Evolutionary conservation across 1,284 basidiomycete genomes (phyloP), one percentile per base, ranked within the genome.

Genomic region (Phellinidium pouzarii): DNA sequence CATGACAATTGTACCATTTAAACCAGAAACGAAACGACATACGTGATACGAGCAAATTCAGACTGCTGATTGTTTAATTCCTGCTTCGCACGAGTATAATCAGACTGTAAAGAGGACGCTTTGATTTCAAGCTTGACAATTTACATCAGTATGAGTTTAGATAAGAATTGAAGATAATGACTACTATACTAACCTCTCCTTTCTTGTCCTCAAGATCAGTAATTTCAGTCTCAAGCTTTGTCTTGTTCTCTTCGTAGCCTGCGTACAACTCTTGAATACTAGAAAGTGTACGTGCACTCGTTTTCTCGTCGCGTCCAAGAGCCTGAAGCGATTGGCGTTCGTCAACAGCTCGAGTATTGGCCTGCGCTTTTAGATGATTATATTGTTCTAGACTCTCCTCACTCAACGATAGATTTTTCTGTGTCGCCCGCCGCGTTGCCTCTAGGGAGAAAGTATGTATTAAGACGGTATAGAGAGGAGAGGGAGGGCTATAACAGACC

Each of bases 341-440:
- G 31, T 85, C 78, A 0, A 94, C 83, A 0, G 90, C 93, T 40
- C 87, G 77, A 1, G 86, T 71, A 56, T 84, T 89, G 4, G 92
- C 87, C 22, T 76, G 71, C 0, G 84, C 82, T 72, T 92, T 92
- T 88, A 96, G 71, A 63, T 78, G 71, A 36, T 87, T 86, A 68
- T 99, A 99, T 63, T 96, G 88, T 44, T 87, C 84, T 8, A 98
- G 71, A 61, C 87, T 91, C 52, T 88, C 86, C 62, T 91, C 85
- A 54, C 81, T 89, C 3, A 99, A 72, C 0, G 87, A 84, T 41
- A 91, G 71, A 44, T 91, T 93, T 44, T 82, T 72, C 59, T 85
- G 79, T 12, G 87, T 84, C 2, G 83, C 79, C 59, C 76, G 80
- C 52, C 87, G 74, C 62, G 91, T 88, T 37, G 83, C 82, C 70